Evolutionary conservation across 2,329 filamentous ascomycete genomes (phyloP), one percentile per base, ranked within the genome.

Genomic region (Nemania sp.): DNA sequence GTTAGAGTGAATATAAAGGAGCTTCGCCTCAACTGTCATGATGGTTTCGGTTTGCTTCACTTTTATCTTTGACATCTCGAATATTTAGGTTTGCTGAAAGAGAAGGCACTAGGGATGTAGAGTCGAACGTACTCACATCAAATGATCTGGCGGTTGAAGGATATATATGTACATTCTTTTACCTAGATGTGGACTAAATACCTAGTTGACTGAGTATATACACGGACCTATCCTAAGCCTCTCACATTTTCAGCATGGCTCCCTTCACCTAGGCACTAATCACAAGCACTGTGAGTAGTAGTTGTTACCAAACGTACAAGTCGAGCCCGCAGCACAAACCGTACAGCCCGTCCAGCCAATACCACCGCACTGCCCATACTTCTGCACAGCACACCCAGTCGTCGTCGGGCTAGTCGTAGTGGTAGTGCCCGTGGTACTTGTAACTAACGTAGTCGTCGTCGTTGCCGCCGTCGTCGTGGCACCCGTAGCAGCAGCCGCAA

Each of bases 291-390:
- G 78, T 24, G 66, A 75, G 66, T 79, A 78, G 59, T 72, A 79
- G 38, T 72, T 67, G 32, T 79, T 79, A 43, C 64, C 63, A 18
- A 67, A 61, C 26, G 67, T 67, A 70, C 78, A 79, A 2, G 75
- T 75, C 47, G 70, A 77, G 0, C 75, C 77, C 61, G 70, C 58
- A 56, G 74, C 73, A 69, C 77, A 79, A 7, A 53, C 57, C 1
- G 76, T 77, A 20, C 77, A 76, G 5, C 77, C 77, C 2, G 61
- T 67, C 66, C 69, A 79, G 0, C 70, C 68, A 3, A 38, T 66
- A 0, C 77, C 77, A 15, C 76, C 78, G 54, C 77, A 78, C 70
- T 79, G 77, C 3, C 71, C 77, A 68, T 72, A 78, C 29, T 72
- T 73, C 20, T 64, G 54, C 27, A 66, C 67, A 0, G 63, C 22